Conservation (phyloP, 306 rosid genomes). For the Hippophae gyantsensis region DNA sequence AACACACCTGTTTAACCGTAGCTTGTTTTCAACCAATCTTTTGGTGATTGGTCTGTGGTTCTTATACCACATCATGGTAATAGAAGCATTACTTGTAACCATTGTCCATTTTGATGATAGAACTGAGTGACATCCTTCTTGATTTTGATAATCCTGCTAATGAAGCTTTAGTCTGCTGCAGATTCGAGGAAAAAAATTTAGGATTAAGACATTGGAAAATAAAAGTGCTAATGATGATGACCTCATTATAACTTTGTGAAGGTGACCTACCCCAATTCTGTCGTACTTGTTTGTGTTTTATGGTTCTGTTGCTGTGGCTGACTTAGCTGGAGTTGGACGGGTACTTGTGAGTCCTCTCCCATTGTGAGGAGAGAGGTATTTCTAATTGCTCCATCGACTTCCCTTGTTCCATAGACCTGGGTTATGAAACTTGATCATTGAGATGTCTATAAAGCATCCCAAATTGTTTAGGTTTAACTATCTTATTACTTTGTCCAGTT, state of each 20-base stretch:
- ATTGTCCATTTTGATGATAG: conserved; percentile 32
- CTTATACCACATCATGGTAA: conserved; percentile 22
- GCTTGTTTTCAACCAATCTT: conserved; percentile 21
- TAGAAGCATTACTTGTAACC: conserved; percentile 29
- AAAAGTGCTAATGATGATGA: conserved; percentile 3
- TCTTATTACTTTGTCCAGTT: conserved; percentile 1
- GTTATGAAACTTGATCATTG: conserved; percentile 20
- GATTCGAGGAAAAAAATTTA: conserved; percentile 23
- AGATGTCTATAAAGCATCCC: conserved; percentile 27
- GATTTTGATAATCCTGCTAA: conserved; percentile 27
- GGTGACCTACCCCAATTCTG: conserved; percentile 53
- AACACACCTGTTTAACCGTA: conserved; percentile 28
- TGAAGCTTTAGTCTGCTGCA: conserved; percentile 64
- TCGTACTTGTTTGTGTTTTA: conserved; percentile 33
- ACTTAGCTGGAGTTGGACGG: conserved; percentile 77
- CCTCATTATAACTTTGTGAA: conserved; percentile 15
- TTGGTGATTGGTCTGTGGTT: conserved; percentile 21
- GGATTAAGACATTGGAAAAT: conserved; percentile 23
- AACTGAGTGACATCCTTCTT: conserved; percentile 18
- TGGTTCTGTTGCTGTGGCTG: conserved; percentile 58
- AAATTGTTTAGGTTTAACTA: conserved; percentile 9
- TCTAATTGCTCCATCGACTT: conserved; percentile 33
- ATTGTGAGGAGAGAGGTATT: conserved; percentile 30
- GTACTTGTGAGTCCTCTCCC: conserved; percentile 46
- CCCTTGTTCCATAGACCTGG: conserved; percentile 75